A percentile compares a stretch with the other conserved stretches of the same genome.
Evolutionary conservation across 495 filamentous ascomycete genomes (phyloP).

Genomic region (Thermothielavioides terrestris): DNA sequence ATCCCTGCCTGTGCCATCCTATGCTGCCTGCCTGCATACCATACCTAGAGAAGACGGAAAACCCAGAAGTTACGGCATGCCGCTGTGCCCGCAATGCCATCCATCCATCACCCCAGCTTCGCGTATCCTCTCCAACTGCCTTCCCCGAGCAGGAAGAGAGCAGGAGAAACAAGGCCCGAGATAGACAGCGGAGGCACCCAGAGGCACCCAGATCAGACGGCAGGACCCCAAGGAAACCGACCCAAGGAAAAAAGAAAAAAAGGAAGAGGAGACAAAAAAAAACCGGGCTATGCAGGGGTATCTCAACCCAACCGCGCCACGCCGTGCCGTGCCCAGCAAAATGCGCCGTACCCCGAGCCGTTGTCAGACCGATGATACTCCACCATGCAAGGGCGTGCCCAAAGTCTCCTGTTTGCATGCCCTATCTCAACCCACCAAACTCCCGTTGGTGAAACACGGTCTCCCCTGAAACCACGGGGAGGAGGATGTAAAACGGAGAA

Average conservation of each 20-base stretch:
- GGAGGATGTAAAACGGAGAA: not conserved
- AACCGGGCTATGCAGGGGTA: conserved; percentile 7
- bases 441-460: not conserved
- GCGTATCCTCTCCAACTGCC: too few relatives aligned
- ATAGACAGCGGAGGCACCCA: not conserved
- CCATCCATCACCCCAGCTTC: too few relatives aligned
- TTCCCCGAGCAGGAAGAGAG: not conserved
- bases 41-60: too few relatives aligned
- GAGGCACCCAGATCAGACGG: not conserved
- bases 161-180: not conserved
- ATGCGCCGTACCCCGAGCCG: not conserved
- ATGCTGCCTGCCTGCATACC: too few relatives aligned
- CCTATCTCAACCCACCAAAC: not conserved
- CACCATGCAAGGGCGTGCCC: not conserved
- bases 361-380: not conserved
- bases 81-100: too few relatives aligned
- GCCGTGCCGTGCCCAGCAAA: not conserved
- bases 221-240: not conserved
- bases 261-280: not conserved
- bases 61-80: too few relatives aligned
- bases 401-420: not conserved
- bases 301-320: conserved; percentile 5
- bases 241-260: not conserved
- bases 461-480: too few relatives aligned
- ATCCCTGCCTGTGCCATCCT: too few relatives aligned